These are phyloP conservation scores for Hansfordia pulvinata DNA, from an alignment of 2,329 filamentous ascomycete species.

Conservation along the genomic window DNA sequence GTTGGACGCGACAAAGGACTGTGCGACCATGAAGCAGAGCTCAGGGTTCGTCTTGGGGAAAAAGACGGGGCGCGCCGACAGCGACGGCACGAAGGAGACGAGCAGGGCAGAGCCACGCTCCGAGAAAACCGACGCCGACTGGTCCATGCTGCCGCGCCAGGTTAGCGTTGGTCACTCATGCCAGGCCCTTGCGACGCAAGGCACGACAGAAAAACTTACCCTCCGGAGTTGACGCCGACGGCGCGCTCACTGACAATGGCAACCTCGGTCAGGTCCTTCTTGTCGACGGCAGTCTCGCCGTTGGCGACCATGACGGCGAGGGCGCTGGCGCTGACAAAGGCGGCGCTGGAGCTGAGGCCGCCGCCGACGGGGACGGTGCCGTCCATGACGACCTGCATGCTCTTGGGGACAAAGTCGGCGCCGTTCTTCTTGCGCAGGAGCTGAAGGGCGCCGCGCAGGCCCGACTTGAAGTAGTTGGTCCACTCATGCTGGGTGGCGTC, in stretches of 20 bases:
- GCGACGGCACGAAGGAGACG: constrained; percentile 73
- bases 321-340: constrained; percentile 82
- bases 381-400: constrained; percentile 82
- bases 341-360: constrained; percentile 85
- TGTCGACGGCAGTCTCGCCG: constrained; percentile 64
- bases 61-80: constrained; percentile 63
- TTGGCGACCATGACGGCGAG: constrained; percentile 82
- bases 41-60: constrained; percentile 75
- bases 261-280: constrained; percentile 82
- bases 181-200: background rate
- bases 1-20: constrained; percentile 87
- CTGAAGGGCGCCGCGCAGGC: constrained; percentile 67
- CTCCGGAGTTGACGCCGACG: constrained; percentile 93
- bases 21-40: constrained; percentile 83
- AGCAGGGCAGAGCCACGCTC: constrained; percentile 75
- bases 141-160: constrained; percentile 71
- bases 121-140: constrained; percentile 90
- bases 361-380: constrained; percentile 86
- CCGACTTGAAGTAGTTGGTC: constrained; percentile 98
- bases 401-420: constrained; percentile 47
- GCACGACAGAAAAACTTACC: constrained; percentile 34
- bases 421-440: constrained; percentile 57
- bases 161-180: background rate
- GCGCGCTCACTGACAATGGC: constrained; percentile 89
- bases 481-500: constrained; percentile 80